Conservation (phyloP, 2,329 filamentous ascomycete genomes). For the Drechslerella stenobrocha region DNA sequence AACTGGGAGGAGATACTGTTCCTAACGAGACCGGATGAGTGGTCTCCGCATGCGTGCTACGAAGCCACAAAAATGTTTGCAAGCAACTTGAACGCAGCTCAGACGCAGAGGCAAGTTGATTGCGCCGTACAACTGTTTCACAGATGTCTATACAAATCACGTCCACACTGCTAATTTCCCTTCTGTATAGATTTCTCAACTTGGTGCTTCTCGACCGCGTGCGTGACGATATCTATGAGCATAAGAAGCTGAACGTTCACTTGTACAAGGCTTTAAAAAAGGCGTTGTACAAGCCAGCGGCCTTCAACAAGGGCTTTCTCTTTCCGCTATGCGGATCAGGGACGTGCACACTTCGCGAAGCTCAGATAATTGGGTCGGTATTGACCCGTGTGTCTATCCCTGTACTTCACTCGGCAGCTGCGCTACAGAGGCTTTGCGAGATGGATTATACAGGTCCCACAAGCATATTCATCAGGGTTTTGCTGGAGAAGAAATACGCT, state of each 20-base stretch:
- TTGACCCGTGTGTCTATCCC: constrained; percentile 56
- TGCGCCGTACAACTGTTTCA: too few species aligned
- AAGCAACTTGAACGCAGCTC: constrained; percentile 70
- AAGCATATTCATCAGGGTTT: constrained; percentile 89
- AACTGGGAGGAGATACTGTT: constrained; percentile 87
- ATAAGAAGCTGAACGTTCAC: constrained; percentile 92
- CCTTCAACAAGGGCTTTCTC: constrained; percentile 94
- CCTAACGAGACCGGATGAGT: constrained; percentile 77
- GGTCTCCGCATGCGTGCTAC: constrained; percentile 80
- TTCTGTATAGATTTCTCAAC: constrained; percentile 67
- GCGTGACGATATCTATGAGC: constrained; percentile 91
- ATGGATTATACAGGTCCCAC: constrained; percentile 91
- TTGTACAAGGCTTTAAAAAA: constrained; percentile 94
- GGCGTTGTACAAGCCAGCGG: constrained; percentile 85
- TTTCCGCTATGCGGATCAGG: constrained; percentile 77
- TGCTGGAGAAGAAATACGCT: constrained; percentile 96
- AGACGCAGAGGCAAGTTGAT: constrained; percentile 50
- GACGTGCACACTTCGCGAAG: constrained; percentile 89
- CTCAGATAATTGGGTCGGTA: constrained; percentile 85
- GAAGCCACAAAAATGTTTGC: constrained; percentile 92
- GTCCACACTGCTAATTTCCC: neutral
- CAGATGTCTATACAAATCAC: neutral
- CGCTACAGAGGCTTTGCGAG: constrained; percentile 93
- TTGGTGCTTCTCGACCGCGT: constrained; percentile 85
- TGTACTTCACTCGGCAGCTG: constrained; percentile 73